These are phyloP conservation scores for Xylariaceae sp. DNA, from an alignment of 2,329 filamentous ascomycete genomes.

Conservation along the genomic window DNA sequence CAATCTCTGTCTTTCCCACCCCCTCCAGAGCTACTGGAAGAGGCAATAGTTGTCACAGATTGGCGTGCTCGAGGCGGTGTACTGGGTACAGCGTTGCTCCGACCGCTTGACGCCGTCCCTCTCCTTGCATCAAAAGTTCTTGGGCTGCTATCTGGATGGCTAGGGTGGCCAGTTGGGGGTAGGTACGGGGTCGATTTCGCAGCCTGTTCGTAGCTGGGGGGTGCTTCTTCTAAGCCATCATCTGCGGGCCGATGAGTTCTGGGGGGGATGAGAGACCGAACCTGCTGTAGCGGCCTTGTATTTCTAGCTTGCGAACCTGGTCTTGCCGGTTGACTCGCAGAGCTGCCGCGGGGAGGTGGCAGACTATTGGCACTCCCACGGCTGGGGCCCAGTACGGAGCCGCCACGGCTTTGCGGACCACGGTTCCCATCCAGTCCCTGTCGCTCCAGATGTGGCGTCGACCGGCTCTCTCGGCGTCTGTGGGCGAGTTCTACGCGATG, in stretches of 20 bases:
- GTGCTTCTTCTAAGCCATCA: conserved; percentile 45
- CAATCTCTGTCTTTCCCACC: conserved; percentile 29
- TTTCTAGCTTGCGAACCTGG: conserved; percentile 18
- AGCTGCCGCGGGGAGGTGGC: conserved; percentile 27
- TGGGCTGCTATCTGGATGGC: conserved; percentile 41
- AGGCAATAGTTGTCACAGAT: conserved; percentile 16
- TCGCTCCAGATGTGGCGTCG: conserved; percentile 65
- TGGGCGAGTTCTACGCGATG: conserved; percentile 59
- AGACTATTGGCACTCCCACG: conserved; percentile 22
- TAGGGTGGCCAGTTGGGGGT: conserved; percentile 48
- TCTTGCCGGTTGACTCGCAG: conserved; percentile 22
- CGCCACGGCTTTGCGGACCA: conserved; percentile 22
- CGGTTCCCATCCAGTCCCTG: conserved; percentile 41
- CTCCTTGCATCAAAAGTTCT: conserved; percentile 22
- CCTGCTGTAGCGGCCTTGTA: conserved; percentile 33
- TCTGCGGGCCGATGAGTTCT: conserved; percentile 37
- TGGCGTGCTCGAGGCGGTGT: conserved; percentile 37
- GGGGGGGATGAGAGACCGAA: conserved; percentile 45
- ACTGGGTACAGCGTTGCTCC: conserved; percentile 22
- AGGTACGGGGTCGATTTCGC: conserved; percentile 47
- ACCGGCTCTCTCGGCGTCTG: conserved; percentile 61
- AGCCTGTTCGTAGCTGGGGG: conserved; percentile 55
- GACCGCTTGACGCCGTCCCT: conserved; percentile 14
- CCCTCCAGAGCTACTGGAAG: conserved; percentile 12
- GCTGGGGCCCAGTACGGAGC: conserved; percentile 17